Evolutionary conservation across 768 basidiomycete genomes (phyloP).

Genomic region (Trametes villosa): DNA sequence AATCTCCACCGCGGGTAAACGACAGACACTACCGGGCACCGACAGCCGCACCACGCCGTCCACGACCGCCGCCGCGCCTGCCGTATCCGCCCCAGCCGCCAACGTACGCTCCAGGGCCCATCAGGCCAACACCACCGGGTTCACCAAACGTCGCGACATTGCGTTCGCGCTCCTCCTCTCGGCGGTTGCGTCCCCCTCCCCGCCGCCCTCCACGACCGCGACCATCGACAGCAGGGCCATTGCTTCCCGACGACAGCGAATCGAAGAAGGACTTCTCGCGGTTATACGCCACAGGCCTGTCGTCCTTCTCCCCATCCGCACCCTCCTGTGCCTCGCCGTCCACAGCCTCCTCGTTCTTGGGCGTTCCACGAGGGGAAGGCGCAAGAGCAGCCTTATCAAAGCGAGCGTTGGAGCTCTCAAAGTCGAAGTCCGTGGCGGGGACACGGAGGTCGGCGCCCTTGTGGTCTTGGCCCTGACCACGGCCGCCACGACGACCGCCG

Average conservation of each 20-base stretch:
- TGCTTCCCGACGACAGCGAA: constrained; percentile 57
- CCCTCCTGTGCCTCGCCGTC: constrained; percentile 38
- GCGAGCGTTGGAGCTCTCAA: constrained; percentile 72
- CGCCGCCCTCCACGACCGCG: constrained; percentile 50
- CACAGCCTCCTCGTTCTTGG: constrained; percentile 31
- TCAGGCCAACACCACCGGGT: constrained; percentile 74
- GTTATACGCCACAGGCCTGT: constrained; percentile 60
- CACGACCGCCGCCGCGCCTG: constrained; percentile 48
- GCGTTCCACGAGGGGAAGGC: constrained; percentile 30
- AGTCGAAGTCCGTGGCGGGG: constrained; percentile 82
- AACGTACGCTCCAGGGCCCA: constrained; percentile 82
- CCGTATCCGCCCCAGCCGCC: constrained; percentile 78
- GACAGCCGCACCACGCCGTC: constrained; percentile 39
- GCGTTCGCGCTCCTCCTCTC: constrained; percentile 83
- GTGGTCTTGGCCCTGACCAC: constrained; percentile 28
- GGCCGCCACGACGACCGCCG: constrained; percentile 46
- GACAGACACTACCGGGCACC: constrained; percentile 17
- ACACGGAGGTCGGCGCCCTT: constrained; percentile 53
- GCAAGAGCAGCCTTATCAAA: constrained; percentile 74
- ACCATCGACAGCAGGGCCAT: constrained; percentile 40
- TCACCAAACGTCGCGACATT: constrained; percentile 90
- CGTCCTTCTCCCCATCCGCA: constrained; percentile 39
- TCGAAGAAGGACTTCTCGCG: constrained; percentile 85
- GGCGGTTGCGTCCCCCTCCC: constrained; percentile 63
- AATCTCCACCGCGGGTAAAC: neutral